Evolutionary conservation across 2,329 filamentous ascomycete genomes (phyloP), one percentile per base, ranked within the genome.

Genomic region (Eutypella sp.): DNA sequence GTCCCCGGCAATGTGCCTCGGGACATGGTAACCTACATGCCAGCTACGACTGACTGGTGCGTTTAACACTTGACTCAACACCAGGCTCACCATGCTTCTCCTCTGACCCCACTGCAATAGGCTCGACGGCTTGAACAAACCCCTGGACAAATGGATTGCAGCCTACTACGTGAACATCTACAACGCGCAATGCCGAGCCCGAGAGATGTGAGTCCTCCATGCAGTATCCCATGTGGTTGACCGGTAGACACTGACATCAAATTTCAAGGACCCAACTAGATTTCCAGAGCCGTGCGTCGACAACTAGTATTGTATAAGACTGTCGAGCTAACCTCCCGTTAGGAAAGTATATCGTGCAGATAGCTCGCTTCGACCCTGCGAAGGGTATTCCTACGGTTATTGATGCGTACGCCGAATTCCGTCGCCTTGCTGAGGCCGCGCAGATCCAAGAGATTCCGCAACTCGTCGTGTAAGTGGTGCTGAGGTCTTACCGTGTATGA

Each of bases 311-410:
- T 4, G 20, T 25, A 3, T 13, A 19, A 10, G 5, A 16, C 13
- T 20, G 18, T 33, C 4, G 4, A 9, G 19, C 44, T 37, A 43
- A 53, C 36, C 34, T 22, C 29, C 47, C 47, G 40, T 46, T 47
- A 71, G 76, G 84, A 53, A 78, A 83, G 59, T 93, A 90, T 64
- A 88, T 93, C 55, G 76, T 85, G 5, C 88, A 93, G 61, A 80
- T 92, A 22, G 86, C 88, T 2, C 84, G 88, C 18, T 93, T 93
- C 61, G 88, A 93, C 54, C 88, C 88, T 0, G 82, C 87, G 40
- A 93, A 92, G 67, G 88, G 88, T 8, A 89, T 92, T 36, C 81
- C 84, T 0, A 85, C 87, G 42, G 85, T 90, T 7, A 77, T 93
- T 46, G 81, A 86, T 50, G 78, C 85, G 1, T 93, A 91, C 52